Evolutionary conservation across 495 filamentous ascomycete species (phyloP).

Genomic region (Neurospora cerealis): DNA sequence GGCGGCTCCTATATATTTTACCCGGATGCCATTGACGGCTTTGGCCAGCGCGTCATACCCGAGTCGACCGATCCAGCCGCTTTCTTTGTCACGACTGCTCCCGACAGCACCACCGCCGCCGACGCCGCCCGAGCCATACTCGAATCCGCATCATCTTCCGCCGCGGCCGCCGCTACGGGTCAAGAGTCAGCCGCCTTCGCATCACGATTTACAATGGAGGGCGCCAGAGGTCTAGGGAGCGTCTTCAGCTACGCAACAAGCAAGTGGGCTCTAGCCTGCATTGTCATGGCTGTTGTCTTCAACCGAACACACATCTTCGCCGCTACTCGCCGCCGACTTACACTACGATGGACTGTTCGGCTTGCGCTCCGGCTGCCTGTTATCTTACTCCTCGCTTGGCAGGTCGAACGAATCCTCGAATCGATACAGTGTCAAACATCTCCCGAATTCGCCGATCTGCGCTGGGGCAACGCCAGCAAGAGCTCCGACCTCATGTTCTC

Average conservation of each 20-base stretch:
- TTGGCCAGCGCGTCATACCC: conserved; percentile 50
- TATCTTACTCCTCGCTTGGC: conserved; percentile 61
- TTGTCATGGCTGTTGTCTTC: conserved; percentile 74
- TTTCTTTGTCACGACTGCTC: conserved; percentile 12
- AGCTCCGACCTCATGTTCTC: conserved; percentile 62
- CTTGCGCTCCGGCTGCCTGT: conserved; percentile 64
- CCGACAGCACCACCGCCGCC: conserved; percentile 17
- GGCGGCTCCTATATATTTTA: conserved; percentile 45
- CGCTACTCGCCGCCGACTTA: conserved; percentile 67
- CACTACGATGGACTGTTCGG: conserved; percentile 60
- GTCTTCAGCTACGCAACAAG: conserved; percentile 88
- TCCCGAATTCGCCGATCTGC: conserved; percentile 58
- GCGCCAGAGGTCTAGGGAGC: conserved; percentile 57
- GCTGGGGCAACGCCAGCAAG: conserved; percentile 62
- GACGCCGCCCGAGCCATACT: conserved; percentile 11
- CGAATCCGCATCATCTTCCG: conserved; percentile 16
- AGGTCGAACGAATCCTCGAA: conserved; percentile 60
- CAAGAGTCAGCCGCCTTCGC: conserved; percentile 31
- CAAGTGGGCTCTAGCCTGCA: conserved; percentile 83
- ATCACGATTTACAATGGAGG: conserved; percentile 41
- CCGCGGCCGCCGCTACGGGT: conserved; percentile 18
- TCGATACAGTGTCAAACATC: conserved; percentile 91
- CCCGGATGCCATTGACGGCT: conserved; percentile 53
- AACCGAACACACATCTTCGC: conserved; percentile 93
- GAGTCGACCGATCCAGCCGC: conserved; percentile 39